Base-by-base conservation (phyloP, 441 rosid species). In the Francoa sonchifolia region DNA sequence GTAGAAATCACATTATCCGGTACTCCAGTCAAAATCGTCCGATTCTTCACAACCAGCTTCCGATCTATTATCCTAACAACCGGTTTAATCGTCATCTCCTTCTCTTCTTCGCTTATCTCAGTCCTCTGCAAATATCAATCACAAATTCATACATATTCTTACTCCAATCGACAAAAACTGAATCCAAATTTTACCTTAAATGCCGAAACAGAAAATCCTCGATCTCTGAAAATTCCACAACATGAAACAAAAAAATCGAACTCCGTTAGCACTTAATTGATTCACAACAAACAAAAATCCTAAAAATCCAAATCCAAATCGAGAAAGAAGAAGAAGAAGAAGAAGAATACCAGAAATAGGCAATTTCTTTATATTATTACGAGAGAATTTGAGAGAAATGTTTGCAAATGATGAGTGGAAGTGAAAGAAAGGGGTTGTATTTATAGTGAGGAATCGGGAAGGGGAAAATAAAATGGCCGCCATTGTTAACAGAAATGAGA, bases 81-180 rank as follows among this genome's bases (percentile, higher is more conserved):
- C 47, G 87, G 90, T 59, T 88, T 84, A 48, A 88, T 79, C 54
- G 94, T 81, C 95, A 88, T 84, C 21, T 22, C 47, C 50, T 55
- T 39, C 32, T 50, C 5, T 23, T 29, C 5, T 31, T 39, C 45
- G 28, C 64, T 12, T 48, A 68, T 45, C 23, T 39, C 28, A 12
- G 6, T 10, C 1, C 37, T 6, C 6, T 2, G 5, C 16, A 2
- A 12, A 17, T 37, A 1, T 4, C 21, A 4, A 8, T 17, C 2
- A 32, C 0, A 16, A 30, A 6, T 19, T 9, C 37, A 4, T 3
- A 3, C 3, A 5, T n/a, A 9, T 19, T 39, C 36, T 28, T 25
- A 17, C 32, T 21, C 5, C 21, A 26, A 26, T 4, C 25, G 0
- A 10, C 8, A 15, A 7, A 10, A 7, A 14, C 0, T n/a, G 1